Conservation (phyloP, 2,329 filamentous ascomycete genomes). For the Cordyceps tenuipes region DNA sequence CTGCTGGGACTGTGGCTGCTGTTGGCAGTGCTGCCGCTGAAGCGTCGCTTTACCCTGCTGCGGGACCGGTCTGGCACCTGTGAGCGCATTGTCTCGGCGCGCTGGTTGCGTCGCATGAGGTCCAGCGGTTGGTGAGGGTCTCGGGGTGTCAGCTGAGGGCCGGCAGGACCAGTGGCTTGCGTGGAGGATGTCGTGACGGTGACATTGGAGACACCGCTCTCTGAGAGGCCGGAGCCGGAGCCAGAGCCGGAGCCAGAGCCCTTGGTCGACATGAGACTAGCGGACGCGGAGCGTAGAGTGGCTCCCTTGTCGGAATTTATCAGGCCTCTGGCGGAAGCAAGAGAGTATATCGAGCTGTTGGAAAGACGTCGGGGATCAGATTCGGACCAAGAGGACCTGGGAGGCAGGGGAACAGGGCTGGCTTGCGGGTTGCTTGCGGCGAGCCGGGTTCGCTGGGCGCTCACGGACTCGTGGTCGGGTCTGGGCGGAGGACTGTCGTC, state of each 20-base stretch:
- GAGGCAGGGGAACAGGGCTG: slow-evolving; percentile 15
- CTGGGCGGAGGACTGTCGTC: neutral
- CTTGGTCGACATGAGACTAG: slow-evolving; percentile 39
- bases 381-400: slow-evolving; percentile 40
- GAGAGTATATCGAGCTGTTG: slow-evolving; percentile 63
- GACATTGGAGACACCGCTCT: slow-evolving; percentile 42
- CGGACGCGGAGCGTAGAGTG: slow-evolving; percentile 34
- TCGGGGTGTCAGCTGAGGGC: slow-evolving; percentile 38
- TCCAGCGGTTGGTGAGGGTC: slow-evolving; percentile 36
- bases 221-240: slow-evolving; percentile 36
- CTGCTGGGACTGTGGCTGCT: slow-evolving; percentile 75
- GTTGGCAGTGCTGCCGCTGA: slow-evolving; percentile 73
- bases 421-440: no score
- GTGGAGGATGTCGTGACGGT: slow-evolving; percentile 46
- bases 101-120: slow-evolving; percentile 35
- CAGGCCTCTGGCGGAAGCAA: slow-evolving; percentile 51
- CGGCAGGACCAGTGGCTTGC: slow-evolving; percentile 19
- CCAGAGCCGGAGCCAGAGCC: slow-evolving; percentile 9
- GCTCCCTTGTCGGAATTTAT: slow-evolving; percentile 33
- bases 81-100: slow-evolving; percentile 31
- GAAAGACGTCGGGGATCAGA: slow-evolving; percentile 58
- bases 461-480: neutral
- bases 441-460: slow-evolving; percentile 6
- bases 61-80: slow-evolving; percentile 52
- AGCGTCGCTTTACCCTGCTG: slow-evolving; percentile 62